phyloP scores from a whole-genome alignment of 1,284 basidiomycete genomes.

The Leccinum subspadiceum region DNA sequence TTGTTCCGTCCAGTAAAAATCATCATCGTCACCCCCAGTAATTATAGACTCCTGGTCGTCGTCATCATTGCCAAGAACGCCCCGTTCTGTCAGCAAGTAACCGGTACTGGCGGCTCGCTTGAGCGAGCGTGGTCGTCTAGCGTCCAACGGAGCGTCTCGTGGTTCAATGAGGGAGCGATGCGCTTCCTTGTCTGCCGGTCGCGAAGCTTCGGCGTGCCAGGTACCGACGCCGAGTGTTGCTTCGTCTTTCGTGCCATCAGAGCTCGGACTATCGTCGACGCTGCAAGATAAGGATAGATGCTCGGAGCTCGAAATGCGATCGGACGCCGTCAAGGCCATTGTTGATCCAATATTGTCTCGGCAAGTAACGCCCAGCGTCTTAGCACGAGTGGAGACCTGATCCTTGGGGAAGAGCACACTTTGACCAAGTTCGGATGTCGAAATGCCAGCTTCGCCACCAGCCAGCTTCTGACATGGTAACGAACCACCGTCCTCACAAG shows the following conservation, averaged over 20 bases:
- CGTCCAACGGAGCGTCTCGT: neutral
- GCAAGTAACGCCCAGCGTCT: no score
- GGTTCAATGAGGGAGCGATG: neutral
- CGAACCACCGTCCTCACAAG: neutral
- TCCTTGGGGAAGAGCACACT: neutral
- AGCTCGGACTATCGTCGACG: neutral
- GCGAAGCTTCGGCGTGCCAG: neutral
- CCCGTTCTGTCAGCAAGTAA: neutral
- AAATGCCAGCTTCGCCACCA: neutral
- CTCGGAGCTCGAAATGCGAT: no score
- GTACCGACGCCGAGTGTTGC: neutral
- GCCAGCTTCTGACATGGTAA: neutral
- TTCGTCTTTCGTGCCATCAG: neutral
- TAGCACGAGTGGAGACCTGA: no score
- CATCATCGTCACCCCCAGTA: neutral
- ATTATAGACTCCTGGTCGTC: neutral
- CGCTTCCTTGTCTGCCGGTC: neutral
- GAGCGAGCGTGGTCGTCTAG: neutral
- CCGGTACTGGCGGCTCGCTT: neutral
- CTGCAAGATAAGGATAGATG: neutral
- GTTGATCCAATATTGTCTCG: no score
- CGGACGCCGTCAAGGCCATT: no score
- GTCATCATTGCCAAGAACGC: neutral
- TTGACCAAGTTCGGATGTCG: neutral
- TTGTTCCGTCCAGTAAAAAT: constrained; percentile 13